Base-by-base conservation (phyloP, 2,329 filamentous ascomycete species). In the Pseudofabraea citricarpa region DNA sequence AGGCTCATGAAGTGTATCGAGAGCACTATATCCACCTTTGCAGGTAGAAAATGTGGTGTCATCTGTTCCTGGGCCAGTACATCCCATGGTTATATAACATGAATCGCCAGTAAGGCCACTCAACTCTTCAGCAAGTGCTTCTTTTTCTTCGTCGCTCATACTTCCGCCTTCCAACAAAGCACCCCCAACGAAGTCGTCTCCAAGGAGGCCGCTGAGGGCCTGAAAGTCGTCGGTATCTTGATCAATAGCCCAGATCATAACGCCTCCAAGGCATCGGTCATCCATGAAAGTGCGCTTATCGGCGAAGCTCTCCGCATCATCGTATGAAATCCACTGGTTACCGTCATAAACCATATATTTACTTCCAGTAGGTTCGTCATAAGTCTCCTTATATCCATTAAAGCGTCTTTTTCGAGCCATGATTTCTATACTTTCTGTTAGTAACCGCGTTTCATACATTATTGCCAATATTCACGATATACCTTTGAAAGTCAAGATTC, bases 271-370 rank as follows among this genome's bases (percentile, higher is more conserved):
- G 7, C 67, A 62, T 0, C 50, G 40, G 0, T 51, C 23, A 33
- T 64, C 63, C 1, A 64, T 65, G 23, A 49, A 62, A 5, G 61
- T 52, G 1, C 53, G 53, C 48, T 69, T 68, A 21, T 52, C 19
- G 23, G 56, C 46, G 8, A 67, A 53, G 0, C 65, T 68, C 0
- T 60, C 56, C 1, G 43, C 40, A 41, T 68, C 61, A 44, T 69
- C 66, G 19, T 55, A 69, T 3, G 54, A 57, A 1, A 68, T 59
- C 68, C 64, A 71, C 44, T 70, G 60, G 45, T 67, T 52, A 1
- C 40, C 44, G 33, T 61, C 52, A 53, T 52, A 68, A 1, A 46
- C 53, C n/a, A 67, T 39, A 9, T 56, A 59, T 44, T 66, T 64
- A 20, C 66, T 61, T 0, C 42, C 57, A 9, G 55, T n/a, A n/a